A percentile compares a stretch with the other conserved stretches of the same genome.
Evolutionary conservation across 2,329 filamentous ascomycete species (phyloP).

Genomic region (Exophiala sp.): DNA sequence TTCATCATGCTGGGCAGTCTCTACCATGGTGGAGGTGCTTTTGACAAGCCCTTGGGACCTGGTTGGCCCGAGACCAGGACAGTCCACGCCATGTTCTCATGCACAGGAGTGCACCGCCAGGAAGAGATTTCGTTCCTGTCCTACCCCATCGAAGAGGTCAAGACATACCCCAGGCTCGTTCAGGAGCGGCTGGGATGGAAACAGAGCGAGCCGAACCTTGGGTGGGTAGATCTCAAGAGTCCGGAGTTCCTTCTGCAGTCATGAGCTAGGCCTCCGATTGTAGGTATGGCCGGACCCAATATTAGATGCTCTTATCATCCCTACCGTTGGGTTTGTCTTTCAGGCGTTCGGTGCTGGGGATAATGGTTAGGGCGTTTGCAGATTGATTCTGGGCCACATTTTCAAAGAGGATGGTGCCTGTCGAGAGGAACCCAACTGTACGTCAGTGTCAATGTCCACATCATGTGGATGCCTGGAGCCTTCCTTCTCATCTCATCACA

Average conservation of each 20-base stretch:
- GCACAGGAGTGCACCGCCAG: constrained; percentile 36
- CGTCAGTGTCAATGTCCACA: too few species aligned
- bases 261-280: constrained; percentile 1
- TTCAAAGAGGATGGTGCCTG: too few species aligned
- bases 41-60: constrained; percentile 30
- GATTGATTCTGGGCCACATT: too few species aligned
- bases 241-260: constrained; percentile 32
- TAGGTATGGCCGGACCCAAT: too few species aligned
- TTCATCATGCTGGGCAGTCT: constrained; percentile 38
- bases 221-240: constrained; percentile 39
- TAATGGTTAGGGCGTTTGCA: too few species aligned
- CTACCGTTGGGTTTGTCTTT: too few species aligned
- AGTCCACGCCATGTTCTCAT: constrained; percentile 40
- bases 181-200: constrained; percentile 38
- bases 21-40: constrained; percentile 36
- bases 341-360: too few species aligned
- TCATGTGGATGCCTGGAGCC: too few species aligned
- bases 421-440: too few species aligned
- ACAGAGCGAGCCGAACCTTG: constrained; percentile 38
- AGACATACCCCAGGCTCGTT: constrained; percentile 36
- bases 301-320: too few species aligned
- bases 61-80: constrained; percentile 28
- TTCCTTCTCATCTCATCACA: too few species aligned
- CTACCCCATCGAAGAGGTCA: constrained; percentile 38
- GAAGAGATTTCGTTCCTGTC: constrained; percentile 36